Conservation (phyloP, 139 green algal genomes). For the Nannochloris sp. region DNA sequence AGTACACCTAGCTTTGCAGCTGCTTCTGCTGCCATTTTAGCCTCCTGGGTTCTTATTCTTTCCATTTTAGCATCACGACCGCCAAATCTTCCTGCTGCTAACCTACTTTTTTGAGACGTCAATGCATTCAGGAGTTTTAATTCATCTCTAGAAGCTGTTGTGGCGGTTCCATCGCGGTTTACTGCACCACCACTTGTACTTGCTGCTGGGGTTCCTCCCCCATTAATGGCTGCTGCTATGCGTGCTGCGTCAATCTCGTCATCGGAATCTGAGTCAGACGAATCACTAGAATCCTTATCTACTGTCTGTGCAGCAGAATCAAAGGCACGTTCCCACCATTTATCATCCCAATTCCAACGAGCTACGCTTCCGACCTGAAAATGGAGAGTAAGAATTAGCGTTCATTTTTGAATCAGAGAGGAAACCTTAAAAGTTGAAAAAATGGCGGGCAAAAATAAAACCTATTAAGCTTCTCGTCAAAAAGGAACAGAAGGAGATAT, state of each 20-base stretch:
- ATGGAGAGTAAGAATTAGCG: no score
- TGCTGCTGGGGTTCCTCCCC: background rate
- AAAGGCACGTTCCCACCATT: slow-evolving; percentile 77
- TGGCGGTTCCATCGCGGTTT: slow-evolving; percentile 61
- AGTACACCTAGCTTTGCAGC: slow-evolving; percentile 12
- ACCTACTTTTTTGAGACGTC: slow-evolving; percentile 36
- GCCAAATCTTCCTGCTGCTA: slow-evolving; percentile 45
- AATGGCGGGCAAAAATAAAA: no score
- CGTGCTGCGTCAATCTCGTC: background rate
- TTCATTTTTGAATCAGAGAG: no score
- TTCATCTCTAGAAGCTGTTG: slow-evolving; percentile 44
- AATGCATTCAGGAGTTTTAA: slow-evolving; percentile 52
- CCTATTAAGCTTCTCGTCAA: no score
- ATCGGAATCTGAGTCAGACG: background rate
- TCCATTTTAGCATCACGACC: slow-evolving; percentile 73
- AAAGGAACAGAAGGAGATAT: background rate
- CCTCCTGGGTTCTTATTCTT: slow-evolving; percentile 58
- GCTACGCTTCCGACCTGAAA: slow-evolving; percentile 53
- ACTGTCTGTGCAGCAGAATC: slow-evolving; percentile 42
- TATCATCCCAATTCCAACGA: slow-evolving; percentile 52
- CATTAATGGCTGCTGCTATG: background rate
- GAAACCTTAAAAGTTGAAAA: background rate
- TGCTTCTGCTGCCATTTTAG: slow-evolving; percentile 2
- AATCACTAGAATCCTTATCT: slow-evolving; percentile 4
- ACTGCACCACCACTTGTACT: no score